These are phyloP conservation scores for Penicillium expansum DNA, from an alignment of 2,329 filamentous ascomycete species.

Conservation along the genomic window DNA sequence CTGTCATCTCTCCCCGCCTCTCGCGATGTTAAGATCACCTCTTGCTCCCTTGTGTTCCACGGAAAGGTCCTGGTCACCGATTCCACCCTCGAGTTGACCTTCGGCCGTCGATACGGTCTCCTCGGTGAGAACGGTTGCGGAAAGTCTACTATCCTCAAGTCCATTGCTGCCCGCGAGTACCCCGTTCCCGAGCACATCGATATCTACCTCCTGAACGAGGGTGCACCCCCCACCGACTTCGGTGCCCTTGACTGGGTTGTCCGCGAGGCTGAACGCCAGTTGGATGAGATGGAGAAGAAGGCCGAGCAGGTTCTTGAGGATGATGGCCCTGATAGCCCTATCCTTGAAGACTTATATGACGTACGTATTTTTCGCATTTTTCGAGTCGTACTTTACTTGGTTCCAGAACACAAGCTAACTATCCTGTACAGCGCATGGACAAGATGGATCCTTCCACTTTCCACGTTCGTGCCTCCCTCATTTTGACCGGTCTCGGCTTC, in stretches of 20 bases:
- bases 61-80: conserved; percentile 94
- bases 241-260: conserved; percentile 98
- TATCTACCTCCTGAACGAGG: conserved; percentile 97
- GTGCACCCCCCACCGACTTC: conserved; percentile 81
- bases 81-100: conserved; percentile 87
- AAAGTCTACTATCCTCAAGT: conserved; percentile 96
- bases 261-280: conserved; percentile 85
- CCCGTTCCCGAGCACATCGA: conserved; percentile 95
- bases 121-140: conserved; percentile 99
- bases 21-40: conserved; percentile 96
- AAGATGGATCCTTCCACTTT: conserved; percentile 98
- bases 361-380: conserved; percentile 56
- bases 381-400: not conserved
- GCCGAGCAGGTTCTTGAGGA: conserved; percentile 89
- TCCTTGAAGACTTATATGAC: conserved; percentile 93
- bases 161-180: conserved; percentile 89
- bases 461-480: conserved; percentile 89
- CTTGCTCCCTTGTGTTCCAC: conserved; percentile 92
- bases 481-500: conserved; percentile 97
- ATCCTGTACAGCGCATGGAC: conserved; percentile 75
- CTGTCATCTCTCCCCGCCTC: conserved; percentile 78
- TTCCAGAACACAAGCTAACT: conserved; percentile 22
- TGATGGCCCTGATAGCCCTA: conserved; percentile 84
- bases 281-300: conserved; percentile 82
- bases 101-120: conserved; percentile 88